Conservation (phyloP, 2,329 filamentous ascomycete genomes). For the Ophiocordyceps robertsii region DNA sequence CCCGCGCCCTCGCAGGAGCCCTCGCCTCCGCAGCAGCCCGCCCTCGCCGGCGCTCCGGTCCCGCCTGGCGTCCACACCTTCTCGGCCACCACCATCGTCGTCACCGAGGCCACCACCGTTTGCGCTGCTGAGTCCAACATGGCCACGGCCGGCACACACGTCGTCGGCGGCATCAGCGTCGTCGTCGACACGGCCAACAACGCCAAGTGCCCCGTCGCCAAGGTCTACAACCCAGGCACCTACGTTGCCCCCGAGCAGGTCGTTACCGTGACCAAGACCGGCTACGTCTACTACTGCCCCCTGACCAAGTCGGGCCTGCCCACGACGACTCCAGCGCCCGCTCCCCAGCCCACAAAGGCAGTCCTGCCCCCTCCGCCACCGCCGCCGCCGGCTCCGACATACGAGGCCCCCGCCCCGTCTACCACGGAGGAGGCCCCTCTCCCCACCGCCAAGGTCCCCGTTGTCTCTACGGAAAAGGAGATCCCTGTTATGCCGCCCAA, state of each 20-base stretch:
- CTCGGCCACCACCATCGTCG: constrained; percentile 56
- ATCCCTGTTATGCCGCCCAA: neutral
- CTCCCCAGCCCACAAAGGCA: constrained; percentile 11
- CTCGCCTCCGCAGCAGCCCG: constrained; percentile 34
- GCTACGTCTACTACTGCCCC: constrained; percentile 59
- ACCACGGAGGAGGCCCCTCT: neutral
- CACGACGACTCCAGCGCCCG: constrained; percentile 15
- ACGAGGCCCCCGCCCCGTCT: constrained; percentile 2
- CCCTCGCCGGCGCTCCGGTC: constrained; percentile 34
- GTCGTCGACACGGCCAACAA: constrained; percentile 53
- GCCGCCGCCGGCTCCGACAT: constrained; percentile 4
- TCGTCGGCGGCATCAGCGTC: constrained; percentile 60
- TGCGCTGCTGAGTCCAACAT: constrained; percentile 48
- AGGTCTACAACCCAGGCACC: constrained; percentile 52
- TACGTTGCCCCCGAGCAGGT: constrained; percentile 57
- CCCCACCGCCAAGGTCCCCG: neutral
- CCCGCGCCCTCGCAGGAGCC: constrained; percentile 13
- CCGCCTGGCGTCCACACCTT: constrained; percentile 64
- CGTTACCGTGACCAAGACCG: constrained; percentile 56
- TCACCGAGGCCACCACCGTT: constrained; percentile 55
- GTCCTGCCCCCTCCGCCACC: constrained; percentile 9
- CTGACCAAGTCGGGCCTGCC: constrained; percentile 34
- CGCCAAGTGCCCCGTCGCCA: constrained; percentile 53
- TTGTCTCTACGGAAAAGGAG: neutral
- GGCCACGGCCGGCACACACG: constrained; percentile 51